These are phyloP conservation scores for Novymonas esmeraldas DNA, from an alignment of 208 protist genomes.

Conservation along the genomic window DNA sequence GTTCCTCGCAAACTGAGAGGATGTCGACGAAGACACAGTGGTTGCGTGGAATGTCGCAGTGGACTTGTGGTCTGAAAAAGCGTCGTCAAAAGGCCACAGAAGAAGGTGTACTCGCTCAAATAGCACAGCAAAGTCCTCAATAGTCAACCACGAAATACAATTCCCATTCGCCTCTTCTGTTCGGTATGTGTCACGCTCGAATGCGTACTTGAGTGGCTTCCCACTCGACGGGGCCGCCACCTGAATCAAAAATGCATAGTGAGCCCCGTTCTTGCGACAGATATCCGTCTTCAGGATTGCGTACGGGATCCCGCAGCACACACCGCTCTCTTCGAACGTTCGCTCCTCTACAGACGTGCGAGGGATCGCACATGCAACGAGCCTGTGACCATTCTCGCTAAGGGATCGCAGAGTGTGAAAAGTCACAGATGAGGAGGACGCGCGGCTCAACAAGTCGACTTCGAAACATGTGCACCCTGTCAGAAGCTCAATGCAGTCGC, in stretches of 20 bases:
- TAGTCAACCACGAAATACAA: conserved; percentile 62
- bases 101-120: conserved; percentile 53
- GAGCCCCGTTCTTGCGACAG: conserved; percentile 25
- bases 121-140: conserved; percentile 58
- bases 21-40: conserved; percentile 12
- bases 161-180: conserved; percentile 19
- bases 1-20: conserved; percentile 59
- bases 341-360: conserved; percentile 15
- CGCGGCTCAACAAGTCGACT: conserved; percentile 31
- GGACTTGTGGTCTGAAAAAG: conserved; percentile 33
- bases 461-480: conserved; percentile 67
- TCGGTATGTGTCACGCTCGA: conserved; percentile 19
- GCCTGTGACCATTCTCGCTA: conserved; percentile 19
- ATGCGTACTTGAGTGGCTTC: conserved; percentile 6
- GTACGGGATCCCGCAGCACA: conserved; percentile 27
- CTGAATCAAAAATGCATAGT: conserved; percentile 32
- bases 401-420: conserved; percentile 27
- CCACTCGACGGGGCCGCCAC: conserved; percentile 14
- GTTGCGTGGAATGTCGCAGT: conserved; percentile 28
- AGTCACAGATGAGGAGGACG: not conserved
- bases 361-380: conserved; percentile 19
- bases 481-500: conserved; percentile 48
- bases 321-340: conserved; percentile 18
- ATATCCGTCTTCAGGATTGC: conserved; percentile 24
- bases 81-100: conserved; percentile 66